A percentile compares a stretch with the other conserved stretches of the same genome.
These are phyloP conservation scores for Dendrothele bispora DNA, from an alignment of 768 basidiomycete genomes.

Conservation along the genomic window DNA sequence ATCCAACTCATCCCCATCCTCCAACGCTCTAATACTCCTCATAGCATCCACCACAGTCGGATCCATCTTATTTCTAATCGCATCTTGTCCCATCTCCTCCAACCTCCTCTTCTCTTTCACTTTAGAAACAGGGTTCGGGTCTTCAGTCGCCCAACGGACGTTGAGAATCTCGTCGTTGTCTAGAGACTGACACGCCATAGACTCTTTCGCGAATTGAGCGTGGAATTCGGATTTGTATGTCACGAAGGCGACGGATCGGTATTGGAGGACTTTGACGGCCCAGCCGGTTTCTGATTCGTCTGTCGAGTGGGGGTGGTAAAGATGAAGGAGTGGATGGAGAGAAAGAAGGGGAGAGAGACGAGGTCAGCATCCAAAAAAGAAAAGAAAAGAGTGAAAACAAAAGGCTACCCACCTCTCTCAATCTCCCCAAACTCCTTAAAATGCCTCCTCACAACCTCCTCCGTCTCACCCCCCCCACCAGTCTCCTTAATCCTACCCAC, in stretches of 20 bases:
- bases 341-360: not conserved
- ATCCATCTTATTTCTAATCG: conserved; percentile 83
- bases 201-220: conserved; percentile 96
- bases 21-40: conserved; percentile 80
- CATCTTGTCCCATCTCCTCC: conserved; percentile 83
- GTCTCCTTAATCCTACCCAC: conserved; percentile 94
- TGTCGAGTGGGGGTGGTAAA: too few relatives aligned
- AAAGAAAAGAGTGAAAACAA: not conserved
- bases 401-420: conserved; percentile 70
- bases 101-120: conserved; percentile 81
- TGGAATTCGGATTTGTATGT: conserved; percentile 85
- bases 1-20: conserved; percentile 67
- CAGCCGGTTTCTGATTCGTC: conserved; percentile 27
- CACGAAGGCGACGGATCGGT: conserved; percentile 95
- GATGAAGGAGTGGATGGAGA: too few relatives aligned
- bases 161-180: conserved; percentile 98
- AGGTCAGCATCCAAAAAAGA: not conserved
- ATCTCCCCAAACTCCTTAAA: conserved; percentile 97
- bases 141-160: conserved; percentile 98
- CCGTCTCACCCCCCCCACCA: conserved; percentile 84
- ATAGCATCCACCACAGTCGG: conserved; percentile 88
- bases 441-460: conserved; percentile 87
- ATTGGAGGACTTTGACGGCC: conserved; percentile 86
- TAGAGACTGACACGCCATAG: conserved; percentile 97
- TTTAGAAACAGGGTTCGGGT: conserved; percentile 92